phyloP scores from a whole-genome alignment of 2,329 filamentous ascomycete genomes.

The Neoascochyta sp. region DNA sequence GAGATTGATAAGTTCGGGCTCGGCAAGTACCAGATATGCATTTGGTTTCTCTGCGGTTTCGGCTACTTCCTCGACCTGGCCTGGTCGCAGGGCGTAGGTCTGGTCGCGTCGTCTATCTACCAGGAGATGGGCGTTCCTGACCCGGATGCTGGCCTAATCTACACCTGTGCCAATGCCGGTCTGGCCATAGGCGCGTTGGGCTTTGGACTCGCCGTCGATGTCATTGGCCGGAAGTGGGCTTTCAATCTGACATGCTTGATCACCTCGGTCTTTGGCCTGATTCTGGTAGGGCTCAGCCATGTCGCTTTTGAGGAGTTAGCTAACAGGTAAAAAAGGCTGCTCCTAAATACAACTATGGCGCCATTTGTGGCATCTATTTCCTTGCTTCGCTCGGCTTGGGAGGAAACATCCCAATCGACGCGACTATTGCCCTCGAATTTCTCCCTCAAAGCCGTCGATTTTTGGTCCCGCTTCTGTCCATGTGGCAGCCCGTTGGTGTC shows the following conservation, averaged over 20 bases:
- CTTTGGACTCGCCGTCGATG: constrained; percentile 25
- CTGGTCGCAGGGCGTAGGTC: constrained; percentile 28
- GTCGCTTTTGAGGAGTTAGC: neutral
- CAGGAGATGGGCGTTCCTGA: constrained; percentile 27
- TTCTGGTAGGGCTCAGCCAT: constrained; percentile 16
- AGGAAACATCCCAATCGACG: constrained; percentile 29
- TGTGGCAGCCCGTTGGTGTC: constrained; percentile 32
- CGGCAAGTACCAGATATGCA: constrained; percentile 28
- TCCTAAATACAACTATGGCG: constrained; percentile 28
- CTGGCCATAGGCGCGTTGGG: constrained; percentile 25
- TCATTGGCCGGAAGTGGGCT: constrained; percentile 28
- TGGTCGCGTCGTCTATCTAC: constrained; percentile 26
- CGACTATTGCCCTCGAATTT: constrained; percentile 26
- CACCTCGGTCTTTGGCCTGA: constrained; percentile 24
- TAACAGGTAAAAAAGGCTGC: constrained; percentile 18
- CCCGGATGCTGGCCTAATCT: constrained; percentile 21
- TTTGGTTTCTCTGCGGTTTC: constrained; percentile 32
- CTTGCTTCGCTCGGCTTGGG: constrained; percentile 24
- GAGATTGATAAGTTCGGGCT: constrained; percentile 30
- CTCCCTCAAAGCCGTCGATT: constrained; percentile 26
- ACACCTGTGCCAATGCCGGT: constrained; percentile 27
- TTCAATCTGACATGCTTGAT: constrained; percentile 28
- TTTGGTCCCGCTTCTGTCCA: constrained; percentile 27
- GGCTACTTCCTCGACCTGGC: constrained; percentile 31
- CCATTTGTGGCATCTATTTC: constrained; percentile 29